Percentiles rank a stretch among this genome's conserved stretches.
phyloP scores from a whole-genome alignment of 1,284 basidiomycete genomes.

The Xerocomus nothofagi region DNA sequence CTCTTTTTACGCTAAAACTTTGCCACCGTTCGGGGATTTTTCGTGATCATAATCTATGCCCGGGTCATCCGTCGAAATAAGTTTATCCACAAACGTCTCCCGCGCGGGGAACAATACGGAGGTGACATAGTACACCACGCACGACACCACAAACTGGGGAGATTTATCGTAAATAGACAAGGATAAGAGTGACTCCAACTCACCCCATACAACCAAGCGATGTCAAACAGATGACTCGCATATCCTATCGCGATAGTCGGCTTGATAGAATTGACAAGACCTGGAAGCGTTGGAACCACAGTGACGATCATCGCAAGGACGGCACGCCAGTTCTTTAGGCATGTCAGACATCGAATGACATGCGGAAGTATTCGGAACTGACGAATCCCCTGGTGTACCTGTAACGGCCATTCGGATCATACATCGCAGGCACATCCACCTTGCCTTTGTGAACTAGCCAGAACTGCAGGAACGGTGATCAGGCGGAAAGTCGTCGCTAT shows the following conservation, averaged over 20 bases:
- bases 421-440: conserved; percentile 74
- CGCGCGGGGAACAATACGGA: conserved; percentile 59
- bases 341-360: conserved; percentile 7
- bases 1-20: neutral
- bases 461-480: conserved; percentile 42
- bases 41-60: neutral
- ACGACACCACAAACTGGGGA: conserved; percentile 42
- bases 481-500: neutral
- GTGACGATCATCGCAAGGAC: conserved; percentile 57
- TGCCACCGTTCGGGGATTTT: conserved; percentile 1
- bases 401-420: conserved; percentile 65
- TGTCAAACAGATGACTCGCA: conserved; percentile 55
- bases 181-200: conserved; percentile 23
- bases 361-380: conserved; percentile 28
- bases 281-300: conserved; percentile 68
- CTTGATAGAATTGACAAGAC: conserved; percentile 68
- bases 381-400: conserved; percentile 65
- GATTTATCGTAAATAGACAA: neutral
- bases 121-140: conserved; percentile 49
- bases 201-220: conserved; percentile 75
- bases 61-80: conserved; percentile 37
- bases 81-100: conserved; percentile 55
- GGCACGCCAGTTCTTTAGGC: conserved; percentile 69
- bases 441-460: conserved; percentile 66
- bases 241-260: conserved; percentile 53